Conservation (phyloP, 1,284 basidiomycete species). For the Mycena sp. region DNA sequence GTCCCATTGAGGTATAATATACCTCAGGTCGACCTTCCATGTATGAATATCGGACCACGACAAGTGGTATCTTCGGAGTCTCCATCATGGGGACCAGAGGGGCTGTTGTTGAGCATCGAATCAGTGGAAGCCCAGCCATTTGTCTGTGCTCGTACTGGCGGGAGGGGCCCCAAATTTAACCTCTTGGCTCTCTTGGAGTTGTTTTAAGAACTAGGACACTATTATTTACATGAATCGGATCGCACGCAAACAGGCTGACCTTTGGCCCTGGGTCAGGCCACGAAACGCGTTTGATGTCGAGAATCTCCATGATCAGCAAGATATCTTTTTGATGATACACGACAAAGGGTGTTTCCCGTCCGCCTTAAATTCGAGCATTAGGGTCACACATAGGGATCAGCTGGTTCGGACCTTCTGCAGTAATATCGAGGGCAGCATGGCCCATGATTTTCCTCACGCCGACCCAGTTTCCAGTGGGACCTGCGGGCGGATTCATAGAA, state of each 20-base stretch:
- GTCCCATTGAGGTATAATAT: background rate
- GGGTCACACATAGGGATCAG: background rate
- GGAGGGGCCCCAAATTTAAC: slow-evolving; percentile 21
- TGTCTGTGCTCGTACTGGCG: slow-evolving; percentile 10
- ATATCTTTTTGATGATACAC: slow-evolving; percentile 1
- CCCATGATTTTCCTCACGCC: slow-evolving; percentile 28
- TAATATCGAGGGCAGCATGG: slow-evolving; percentile 27
- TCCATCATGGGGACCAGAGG: slow-evolving; percentile 28
- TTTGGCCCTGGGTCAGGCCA: slow-evolving; percentile 28
- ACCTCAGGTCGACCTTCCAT: slow-evolving; percentile 31
- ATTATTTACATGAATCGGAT: slow-evolving; percentile 1
- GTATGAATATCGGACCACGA: slow-evolving; percentile 31
- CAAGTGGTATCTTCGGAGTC: slow-evolving; percentile 30
- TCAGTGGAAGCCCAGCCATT: background rate
- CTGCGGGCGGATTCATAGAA: slow-evolving; percentile 10
- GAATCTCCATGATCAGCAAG: slow-evolving; percentile 28
- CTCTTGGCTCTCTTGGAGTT: slow-evolving; percentile 13
- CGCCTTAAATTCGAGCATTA: slow-evolving; percentile 1
- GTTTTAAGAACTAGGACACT: slow-evolving; percentile 5
- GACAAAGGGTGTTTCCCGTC: slow-evolving; percentile 22
- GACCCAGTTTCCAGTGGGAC: slow-evolving; percentile 23
- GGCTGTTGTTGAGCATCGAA: background rate
- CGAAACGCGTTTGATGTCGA: slow-evolving; percentile 29
- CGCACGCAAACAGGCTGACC: background rate
- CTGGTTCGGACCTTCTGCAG: slow-evolving; percentile 12